Conservation (phyloP, 2,329 filamentous ascomycete genomes). For the Colletotrichum chlorophyti region DNA sequence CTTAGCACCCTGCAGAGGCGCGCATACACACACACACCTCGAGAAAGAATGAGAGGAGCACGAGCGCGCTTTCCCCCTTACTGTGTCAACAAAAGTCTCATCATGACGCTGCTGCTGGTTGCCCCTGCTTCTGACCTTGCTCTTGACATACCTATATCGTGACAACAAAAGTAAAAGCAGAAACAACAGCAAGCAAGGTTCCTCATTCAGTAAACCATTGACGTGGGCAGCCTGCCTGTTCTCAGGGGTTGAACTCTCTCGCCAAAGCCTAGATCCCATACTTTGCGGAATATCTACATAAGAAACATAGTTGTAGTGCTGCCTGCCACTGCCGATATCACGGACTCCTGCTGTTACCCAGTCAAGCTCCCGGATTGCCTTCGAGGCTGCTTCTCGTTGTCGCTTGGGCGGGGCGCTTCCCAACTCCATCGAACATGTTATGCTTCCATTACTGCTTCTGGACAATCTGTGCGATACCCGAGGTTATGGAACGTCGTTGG, state of each 20-base stretch:
- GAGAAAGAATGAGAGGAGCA: too few relatives aligned
- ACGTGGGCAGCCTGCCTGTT: too few relatives aligned
- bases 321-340: background rate
- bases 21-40: too few relatives aligned
- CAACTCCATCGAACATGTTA: constrained; percentile 13
- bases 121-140: background rate
- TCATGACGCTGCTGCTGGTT: constrained; percentile 9
- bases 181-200: too few relatives aligned
- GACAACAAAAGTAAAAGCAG: too few relatives aligned
- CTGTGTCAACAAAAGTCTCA: constrained; percentile 7
- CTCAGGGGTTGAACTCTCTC: too few relatives aligned
- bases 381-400: constrained; percentile 7
- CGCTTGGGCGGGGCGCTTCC: constrained; percentile 22
- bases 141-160: background rate
- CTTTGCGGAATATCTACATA: too few relatives aligned
- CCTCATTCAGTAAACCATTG: too few relatives aligned
- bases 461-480: constrained; percentile 17
- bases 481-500: constrained; percentile 10
- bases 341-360: background rate
- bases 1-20: too few relatives aligned
- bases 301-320: background rate
- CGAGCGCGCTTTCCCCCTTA: background rate
- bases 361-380: too few relatives aligned
- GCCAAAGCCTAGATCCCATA: too few relatives aligned
- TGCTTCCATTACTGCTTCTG: constrained; percentile 19